phyloP scores from a whole-genome alignment of 1,284 basidiomycete genomes.

The Apiotrichum gamsii region DNA sequence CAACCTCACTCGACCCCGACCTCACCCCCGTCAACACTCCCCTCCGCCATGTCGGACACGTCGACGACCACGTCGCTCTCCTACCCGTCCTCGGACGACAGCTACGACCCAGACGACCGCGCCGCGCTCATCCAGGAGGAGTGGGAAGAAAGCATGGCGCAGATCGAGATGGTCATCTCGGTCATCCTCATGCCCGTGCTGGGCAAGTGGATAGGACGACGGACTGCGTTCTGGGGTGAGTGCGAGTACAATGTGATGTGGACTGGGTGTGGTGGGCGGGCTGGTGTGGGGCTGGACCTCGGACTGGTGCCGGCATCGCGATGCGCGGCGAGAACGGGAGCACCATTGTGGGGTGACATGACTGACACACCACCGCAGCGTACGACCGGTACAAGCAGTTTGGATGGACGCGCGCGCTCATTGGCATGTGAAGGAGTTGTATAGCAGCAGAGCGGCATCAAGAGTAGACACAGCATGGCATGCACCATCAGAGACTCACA shows the following conservation, averaged over 20 bases:
- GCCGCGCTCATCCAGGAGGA: slow-evolving; percentile 69
- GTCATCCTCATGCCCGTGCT: slow-evolving; percentile 76
- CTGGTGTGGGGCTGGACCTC: too few relatives aligned
- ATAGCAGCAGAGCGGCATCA: too few relatives aligned
- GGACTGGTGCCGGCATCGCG: too few relatives aligned
- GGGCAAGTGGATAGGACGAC: slow-evolving; percentile 80
- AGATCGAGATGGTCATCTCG: slow-evolving; percentile 72
- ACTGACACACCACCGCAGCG: slow-evolving; percentile 52
- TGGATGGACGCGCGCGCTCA: slow-evolving; percentile 63
- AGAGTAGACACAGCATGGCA: too few relatives aligned
- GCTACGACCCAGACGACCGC: slow-evolving; percentile 60
- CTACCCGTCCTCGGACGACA: slow-evolving; percentile 51
- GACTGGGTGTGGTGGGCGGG: too few relatives aligned
- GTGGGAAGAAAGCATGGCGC: slow-evolving; percentile 82
- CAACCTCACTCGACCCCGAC: too few relatives aligned
- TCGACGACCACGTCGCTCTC: slow-evolving; percentile 17
- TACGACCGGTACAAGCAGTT: slow-evolving; percentile 64
- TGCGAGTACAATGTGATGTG: slow-evolving; percentile 14
- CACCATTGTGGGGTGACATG: slow-evolving; percentile 1
- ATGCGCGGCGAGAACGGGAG: too few relatives aligned
- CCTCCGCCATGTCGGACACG: too few relatives aligned
- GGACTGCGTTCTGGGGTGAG: slow-evolving; percentile 78
- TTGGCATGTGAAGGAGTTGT: slow-evolving; percentile 45
- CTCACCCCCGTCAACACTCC: too few relatives aligned
- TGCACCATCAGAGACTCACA: too few relatives aligned